Evolutionary conservation across 805 yeast genomes (phyloP).

Genomic region (Teunomyces gatunensis): DNA sequence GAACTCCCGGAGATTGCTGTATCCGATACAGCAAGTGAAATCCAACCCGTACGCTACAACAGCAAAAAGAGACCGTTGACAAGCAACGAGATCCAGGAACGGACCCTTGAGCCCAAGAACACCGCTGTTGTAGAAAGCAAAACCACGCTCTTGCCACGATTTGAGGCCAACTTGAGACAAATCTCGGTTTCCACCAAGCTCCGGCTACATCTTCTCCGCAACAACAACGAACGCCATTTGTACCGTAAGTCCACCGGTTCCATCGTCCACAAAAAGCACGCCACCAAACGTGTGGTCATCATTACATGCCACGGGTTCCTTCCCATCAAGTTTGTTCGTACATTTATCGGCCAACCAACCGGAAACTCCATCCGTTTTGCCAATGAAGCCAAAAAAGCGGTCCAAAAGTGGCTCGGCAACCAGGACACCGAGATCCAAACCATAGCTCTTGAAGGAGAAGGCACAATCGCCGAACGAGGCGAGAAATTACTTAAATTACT

Average conservation of each 20-base stretch:
- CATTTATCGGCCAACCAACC: constrained; percentile 35
- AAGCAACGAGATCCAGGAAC: constrained; percentile 36
- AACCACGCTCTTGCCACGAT: constrained; percentile 12
- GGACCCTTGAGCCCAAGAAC: constrained; percentile 11
- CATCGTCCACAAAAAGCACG: constrained; percentile 9
- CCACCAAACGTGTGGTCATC: constrained; percentile 24
- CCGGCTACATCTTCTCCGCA: constrained; percentile 13
- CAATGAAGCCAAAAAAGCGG: constrained; percentile 26
- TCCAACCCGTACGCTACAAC: constrained; percentile 31
- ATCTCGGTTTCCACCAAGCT: constrained; percentile 18
- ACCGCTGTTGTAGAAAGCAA: too few relatives aligned
- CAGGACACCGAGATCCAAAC: constrained; percentile 27
- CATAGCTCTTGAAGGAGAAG: constrained; percentile 42
- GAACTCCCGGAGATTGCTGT: constrained; percentile 30
- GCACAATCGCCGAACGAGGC: constrained; percentile 29
- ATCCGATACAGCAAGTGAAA: constrained; percentile 29
- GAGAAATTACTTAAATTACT: constrained; percentile 23
- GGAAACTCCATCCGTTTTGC: constrained; percentile 33
- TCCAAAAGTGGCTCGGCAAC: constrained; percentile 25
- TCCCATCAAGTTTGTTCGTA: constrained; percentile 38
- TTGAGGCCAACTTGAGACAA: constrained; percentile 16
- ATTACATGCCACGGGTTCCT: constrained; percentile 40
- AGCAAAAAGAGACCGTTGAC: constrained; percentile 30
- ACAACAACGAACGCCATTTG: constrained; percentile 23
- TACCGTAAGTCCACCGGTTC: constrained; percentile 14